These are phyloP conservation scores for Dillenia turbinata DNA, from an alignment of 164 flowering plant species.

Conservation along the genomic window DNA sequence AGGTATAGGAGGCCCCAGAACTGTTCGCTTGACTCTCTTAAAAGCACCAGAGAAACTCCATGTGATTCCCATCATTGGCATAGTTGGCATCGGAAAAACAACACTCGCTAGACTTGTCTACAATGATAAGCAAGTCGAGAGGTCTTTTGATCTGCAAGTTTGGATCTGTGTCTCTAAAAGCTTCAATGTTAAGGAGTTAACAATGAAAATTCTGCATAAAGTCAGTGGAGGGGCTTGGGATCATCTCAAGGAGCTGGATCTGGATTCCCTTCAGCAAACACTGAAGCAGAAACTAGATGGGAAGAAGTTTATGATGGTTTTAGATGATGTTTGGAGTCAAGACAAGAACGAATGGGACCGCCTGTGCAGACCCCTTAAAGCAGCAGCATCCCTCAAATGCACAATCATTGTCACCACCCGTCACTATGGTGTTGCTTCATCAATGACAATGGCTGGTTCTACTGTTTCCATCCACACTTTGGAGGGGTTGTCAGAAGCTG, in stretches of 20 bases:
- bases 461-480: not conserved
- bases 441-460: not conserved
- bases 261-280: not conserved
- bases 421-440: conserved; percentile 3
- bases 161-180: conserved; percentile 18
- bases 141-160: conserved; percentile 1
- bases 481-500: not conserved
- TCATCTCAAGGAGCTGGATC: not conserved
- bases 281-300: not conserved
- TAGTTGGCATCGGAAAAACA: too few relatives aligned
- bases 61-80: too few relatives aligned
- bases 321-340: conserved; percentile 7
- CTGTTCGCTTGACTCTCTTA: too few relatives aligned
- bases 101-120: not conserved
- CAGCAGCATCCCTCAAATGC: conserved; percentile 7
- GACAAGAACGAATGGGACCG: not conserved
- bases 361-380: not conserved
- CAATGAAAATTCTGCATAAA: not conserved
- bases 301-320: conserved; percentile 4
- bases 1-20: too few relatives aligned
- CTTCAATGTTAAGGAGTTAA: conserved; percentile 1
- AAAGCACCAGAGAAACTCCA: too few relatives aligned
- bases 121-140: not conserved
- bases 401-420: conserved; percentile 16
- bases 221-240: not conserved